Evolutionary conservation across 768 basidiomycete species (phyloP).

Genomic region (Lentinula detonsa): DNA sequence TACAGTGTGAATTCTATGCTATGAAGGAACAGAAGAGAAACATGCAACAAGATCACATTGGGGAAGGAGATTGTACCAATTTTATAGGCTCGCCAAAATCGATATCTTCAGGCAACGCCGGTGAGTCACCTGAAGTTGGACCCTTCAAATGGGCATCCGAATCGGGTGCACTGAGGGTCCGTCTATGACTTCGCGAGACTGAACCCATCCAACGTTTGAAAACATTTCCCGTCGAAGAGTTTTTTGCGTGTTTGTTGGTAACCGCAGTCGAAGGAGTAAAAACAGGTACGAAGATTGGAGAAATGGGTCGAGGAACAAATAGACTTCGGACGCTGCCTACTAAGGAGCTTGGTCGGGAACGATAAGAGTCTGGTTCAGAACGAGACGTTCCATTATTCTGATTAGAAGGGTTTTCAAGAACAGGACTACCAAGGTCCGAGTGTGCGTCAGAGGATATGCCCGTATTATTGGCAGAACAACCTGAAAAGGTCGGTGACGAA

Average conservation of each 20-base stretch:
- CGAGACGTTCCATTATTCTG: neutral
- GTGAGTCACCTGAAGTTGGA: conserved; percentile 9
- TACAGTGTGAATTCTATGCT: neutral
- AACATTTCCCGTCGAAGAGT: conserved; percentile 20
- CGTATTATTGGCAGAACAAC: conserved; percentile 53
- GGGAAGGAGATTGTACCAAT: neutral
- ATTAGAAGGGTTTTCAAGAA: conserved; percentile 11
- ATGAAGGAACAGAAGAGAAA: neutral
- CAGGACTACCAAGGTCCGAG: neutral
- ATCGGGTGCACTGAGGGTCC: conserved; percentile 49
- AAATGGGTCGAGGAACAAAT: conserved; percentile 8
- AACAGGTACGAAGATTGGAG: neutral
- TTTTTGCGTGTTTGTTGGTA: conserved; percentile 6
- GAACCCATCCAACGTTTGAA: conserved; percentile 43
- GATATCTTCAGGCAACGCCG: conserved; percentile 7
- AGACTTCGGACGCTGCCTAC: conserved; percentile 1
- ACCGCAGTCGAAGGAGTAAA: neutral
- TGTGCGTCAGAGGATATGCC: conserved; percentile 23
- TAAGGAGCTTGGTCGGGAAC: neutral
- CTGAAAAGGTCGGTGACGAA: conserved; percentile 15
- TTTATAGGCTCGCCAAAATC: conserved; percentile 17
- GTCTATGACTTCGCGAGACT: conserved; percentile 28
- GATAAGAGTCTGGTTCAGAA: neutral
- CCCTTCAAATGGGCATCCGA: conserved; percentile 21
- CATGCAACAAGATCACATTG: neutral